phyloP scores from a whole-genome alignment of 2,329 filamentous ascomycete genomes.

The Chaetomium sp. region DNA sequence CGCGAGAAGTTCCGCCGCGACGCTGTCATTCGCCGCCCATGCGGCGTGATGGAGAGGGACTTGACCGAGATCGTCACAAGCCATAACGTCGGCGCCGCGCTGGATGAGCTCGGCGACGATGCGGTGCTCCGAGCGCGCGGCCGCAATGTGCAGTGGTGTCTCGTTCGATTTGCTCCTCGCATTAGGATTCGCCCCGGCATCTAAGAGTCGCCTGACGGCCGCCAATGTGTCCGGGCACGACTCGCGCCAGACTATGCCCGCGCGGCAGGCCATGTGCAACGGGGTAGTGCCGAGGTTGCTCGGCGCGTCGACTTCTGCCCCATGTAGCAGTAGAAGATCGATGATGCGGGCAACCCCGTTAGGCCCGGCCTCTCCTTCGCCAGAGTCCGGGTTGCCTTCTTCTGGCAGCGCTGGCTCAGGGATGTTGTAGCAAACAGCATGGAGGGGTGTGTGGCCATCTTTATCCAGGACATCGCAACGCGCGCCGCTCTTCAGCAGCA shows the following conservation, averaged over 20 bases:
- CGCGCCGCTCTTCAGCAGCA: background rate
- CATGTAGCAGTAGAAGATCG: background rate
- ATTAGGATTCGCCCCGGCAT: background rate
- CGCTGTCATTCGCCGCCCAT: background rate
- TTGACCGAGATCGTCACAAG: background rate
- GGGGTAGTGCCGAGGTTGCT: background rate
- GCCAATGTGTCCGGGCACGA: background rate
- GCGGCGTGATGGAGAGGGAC: background rate
- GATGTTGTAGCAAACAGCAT: background rate
- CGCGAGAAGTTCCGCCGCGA: background rate
- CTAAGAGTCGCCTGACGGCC: background rate
- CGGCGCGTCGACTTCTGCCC: background rate
- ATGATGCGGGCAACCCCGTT: background rate
- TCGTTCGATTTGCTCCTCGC: background rate
- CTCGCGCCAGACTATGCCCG: background rate
- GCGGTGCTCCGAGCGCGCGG: background rate
- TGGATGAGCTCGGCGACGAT: background rate
- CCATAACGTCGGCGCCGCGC: background rate
- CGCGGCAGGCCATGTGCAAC: background rate
- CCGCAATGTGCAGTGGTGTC: background rate
- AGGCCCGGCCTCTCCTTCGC: too few relatives aligned
- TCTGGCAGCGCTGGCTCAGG: background rate
- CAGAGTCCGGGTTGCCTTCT: background rate
- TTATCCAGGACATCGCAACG: background rate
- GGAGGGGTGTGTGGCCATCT: background rate